Evolutionary conservation across 352 stramenopile species (phyloP), one percentile per base, ranked within the genome.

Genomic region (Globisporangium parvum): DNA sequence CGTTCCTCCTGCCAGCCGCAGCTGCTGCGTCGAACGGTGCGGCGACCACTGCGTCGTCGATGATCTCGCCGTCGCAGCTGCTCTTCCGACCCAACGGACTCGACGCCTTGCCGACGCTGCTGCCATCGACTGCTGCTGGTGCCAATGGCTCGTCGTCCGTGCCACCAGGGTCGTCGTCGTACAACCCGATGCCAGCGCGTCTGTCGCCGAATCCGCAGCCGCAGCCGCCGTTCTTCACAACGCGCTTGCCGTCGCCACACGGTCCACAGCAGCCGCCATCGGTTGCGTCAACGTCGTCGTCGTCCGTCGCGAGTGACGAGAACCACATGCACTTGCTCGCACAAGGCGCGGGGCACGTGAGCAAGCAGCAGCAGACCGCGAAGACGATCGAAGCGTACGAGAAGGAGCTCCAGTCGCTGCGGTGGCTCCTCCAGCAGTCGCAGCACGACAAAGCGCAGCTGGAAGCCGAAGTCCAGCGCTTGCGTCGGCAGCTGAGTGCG

Each of bases 261-360:
- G 21, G 23, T 40, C 41, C 41, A 24, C 52, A 37, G 45, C 60
- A 65, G 18, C 52, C 24, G 17, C 26, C 26, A 6, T 31, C 26
- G n/a, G n/a, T n/a, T n/a, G n/a, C n/a, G 26, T 31, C 26, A 31
- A 31, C 26, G 26, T 31, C 26, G 26, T 31, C 20, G 26, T 11
- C 18, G 11, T 49, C 55, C 51, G 24, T 23, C 47, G 46, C 47
- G 45, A 57, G 59, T 63, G 14, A 69, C 44, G 66, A 82, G 53
- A 82, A 71, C 57, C 76, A 76, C 62, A 89, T 87, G 79, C 79
- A 89, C 51, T 46, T 89, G 57, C 60, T 89, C 15, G 75, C 70
- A 6, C 72, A 87, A 59, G 71, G 76, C 21, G 75, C 77, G 0
- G 74, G 74, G 3, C 76, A 83, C 28, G 45, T 87, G 59, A 89